Percentiles rank a stretch among this genome's conserved stretches.
Conservation (phyloP, 176 grass and related monocot species). For the Typha latifolia region DNA sequence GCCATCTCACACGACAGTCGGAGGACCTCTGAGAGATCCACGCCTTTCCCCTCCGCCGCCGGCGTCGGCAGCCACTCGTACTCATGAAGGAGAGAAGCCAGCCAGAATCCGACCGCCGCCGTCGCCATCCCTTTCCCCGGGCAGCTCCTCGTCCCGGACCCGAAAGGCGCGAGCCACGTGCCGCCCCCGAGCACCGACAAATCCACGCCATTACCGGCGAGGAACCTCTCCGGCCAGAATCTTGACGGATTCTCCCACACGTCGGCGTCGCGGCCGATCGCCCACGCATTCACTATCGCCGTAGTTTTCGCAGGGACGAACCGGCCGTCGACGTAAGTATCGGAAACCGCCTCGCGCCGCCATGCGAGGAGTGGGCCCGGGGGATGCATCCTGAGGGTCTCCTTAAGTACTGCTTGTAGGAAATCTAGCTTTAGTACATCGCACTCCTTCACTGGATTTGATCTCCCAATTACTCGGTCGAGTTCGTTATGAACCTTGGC, state of each 20-base stretch:
- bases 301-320: slow-evolving; percentile 61
- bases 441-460: slow-evolving; percentile 15
- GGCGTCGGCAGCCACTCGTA: slow-evolving; percentile 47
- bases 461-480: slow-evolving; percentile 39
- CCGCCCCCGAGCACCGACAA: slow-evolving; percentile 57
- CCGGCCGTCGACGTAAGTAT: slow-evolving; percentile 53
- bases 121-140: slow-evolving; percentile 63
- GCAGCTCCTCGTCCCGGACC: slow-evolving; percentile 70
- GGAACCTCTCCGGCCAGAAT: slow-evolving; percentile 61
- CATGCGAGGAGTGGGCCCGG: slow-evolving; percentile 70
- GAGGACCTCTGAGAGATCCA: slow-evolving; percentile 71
- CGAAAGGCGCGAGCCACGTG: slow-evolving; percentile 68
- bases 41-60: not conserved
- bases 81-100: slow-evolving; percentile 73
- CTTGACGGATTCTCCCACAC: slow-evolving; percentile 48
- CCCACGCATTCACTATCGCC: slow-evolving; percentile 89
- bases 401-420: slow-evolving; percentile 72
- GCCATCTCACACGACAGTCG: slow-evolving; percentile 82
- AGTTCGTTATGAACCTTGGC: slow-evolving; percentile 48
- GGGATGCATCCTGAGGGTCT: slow-evolving; percentile 67
- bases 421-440: slow-evolving; percentile 39
- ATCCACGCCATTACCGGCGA: slow-evolving; percentile 18
- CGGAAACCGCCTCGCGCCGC: slow-evolving; percentile 45
- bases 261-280: slow-evolving; percentile 52
- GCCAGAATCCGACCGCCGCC: slow-evolving; percentile 48